Base-by-base conservation (phyloP, 176 grass and related monocot genomes). In the Oryza australiensis region DNA sequence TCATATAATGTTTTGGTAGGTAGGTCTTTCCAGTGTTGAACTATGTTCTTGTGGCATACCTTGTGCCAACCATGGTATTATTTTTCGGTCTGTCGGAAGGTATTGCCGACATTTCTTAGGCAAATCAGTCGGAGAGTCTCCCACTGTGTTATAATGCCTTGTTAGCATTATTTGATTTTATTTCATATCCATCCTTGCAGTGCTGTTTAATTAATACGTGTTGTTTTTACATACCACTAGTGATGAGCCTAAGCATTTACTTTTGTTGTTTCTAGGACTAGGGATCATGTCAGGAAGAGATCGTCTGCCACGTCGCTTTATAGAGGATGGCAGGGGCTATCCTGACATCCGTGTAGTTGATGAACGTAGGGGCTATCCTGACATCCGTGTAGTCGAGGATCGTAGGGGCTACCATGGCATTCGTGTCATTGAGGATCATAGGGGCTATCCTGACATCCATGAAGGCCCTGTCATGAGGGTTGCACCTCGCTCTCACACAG, bases 221-320 rank as follows among this genome's bases (percentile, higher is more conserved):
- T 0, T 12, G 35, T 37, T 3, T 72, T 83, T 29, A 27, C n/a
- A 16, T 41, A 26, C 29, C 11, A 14, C 23, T 64, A 27, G 8
- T 65, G 65, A 69, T 81, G 33, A 64, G 64, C 75, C 74, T 49
- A 65, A 68, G 12, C 5, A 33, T 26, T 62, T 80, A 68, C n/a
- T 53, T 85, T 49, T 64, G 76, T 48, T 45, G 32, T 48, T 81
- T 76, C 42, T 53, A 81, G 77, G 49, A 13, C 23, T 15, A 65
- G 74, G 23, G 22, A 69, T 79, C 75, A 94, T 94, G 92, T 72
- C 88, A 1, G 86, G 81, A 41, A 94, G 92, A 78, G 92, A 81
- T 46, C 88, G 83, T 26, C 32, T 76, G 45, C 88, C 82, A 4
- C 86, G 80, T 12, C 83, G 82, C 74, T 64, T 67, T 69, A 24